A percentile compares a stretch with the other conserved stretches of the same genome.
Conservation (phyloP, 2,329 filamentous ascomycete species). For the Cercospora beticola region DNA sequence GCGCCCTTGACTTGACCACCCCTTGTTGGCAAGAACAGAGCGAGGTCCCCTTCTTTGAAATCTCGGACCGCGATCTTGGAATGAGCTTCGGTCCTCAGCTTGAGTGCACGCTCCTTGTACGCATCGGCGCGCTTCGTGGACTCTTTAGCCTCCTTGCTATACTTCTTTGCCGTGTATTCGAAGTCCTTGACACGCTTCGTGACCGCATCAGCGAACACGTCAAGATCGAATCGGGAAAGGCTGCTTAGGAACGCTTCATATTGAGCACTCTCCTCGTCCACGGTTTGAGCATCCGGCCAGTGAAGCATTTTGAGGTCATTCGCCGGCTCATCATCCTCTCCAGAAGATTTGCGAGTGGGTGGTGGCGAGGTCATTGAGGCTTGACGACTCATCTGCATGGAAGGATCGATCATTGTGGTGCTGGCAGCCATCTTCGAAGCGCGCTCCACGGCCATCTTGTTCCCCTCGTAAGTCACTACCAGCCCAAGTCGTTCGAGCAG, state of each 20-base stretch:
- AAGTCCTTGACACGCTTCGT: slow-evolving; percentile 90
- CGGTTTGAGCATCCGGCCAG: slow-evolving; percentile 73
- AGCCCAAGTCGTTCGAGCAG: slow-evolving; percentile 87
- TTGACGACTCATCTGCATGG: slow-evolving; percentile 51
- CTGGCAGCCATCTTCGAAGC: slow-evolving; percentile 57
- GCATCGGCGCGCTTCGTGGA: slow-evolving; percentile 37
- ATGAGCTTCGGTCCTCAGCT: slow-evolving; percentile 78
- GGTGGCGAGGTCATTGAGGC: slow-evolving; percentile 56
- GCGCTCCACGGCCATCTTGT: slow-evolving; percentile 71
- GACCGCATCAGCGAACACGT: slow-evolving; percentile 79
- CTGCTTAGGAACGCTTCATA: slow-evolving; percentile 74
- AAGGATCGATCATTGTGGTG: slow-evolving; percentile 45
- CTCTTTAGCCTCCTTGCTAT: slow-evolving; percentile 80
- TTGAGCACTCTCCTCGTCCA: slow-evolving; percentile 66
- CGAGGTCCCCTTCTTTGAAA: slow-evolving; percentile 95
- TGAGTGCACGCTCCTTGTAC: slow-evolving; percentile 84
- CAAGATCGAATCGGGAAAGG: slow-evolving; percentile 76
- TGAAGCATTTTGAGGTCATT: slow-evolving; percentile 70
- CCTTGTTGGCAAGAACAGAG: slow-evolving; percentile 87
- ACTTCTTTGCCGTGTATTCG: slow-evolving; percentile 88
- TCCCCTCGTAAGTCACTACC: slow-evolving; percentile 69
- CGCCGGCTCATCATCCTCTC: slow-evolving; percentile 35
- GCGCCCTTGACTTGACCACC: slow-evolving; percentile 85
- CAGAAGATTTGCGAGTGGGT: slow-evolving; percentile 55
- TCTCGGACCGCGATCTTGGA: slow-evolving; percentile 95